Evolutionary conservation across 805 yeast genomes (phyloP).

Genomic region (Candida sphagnicola): DNA sequence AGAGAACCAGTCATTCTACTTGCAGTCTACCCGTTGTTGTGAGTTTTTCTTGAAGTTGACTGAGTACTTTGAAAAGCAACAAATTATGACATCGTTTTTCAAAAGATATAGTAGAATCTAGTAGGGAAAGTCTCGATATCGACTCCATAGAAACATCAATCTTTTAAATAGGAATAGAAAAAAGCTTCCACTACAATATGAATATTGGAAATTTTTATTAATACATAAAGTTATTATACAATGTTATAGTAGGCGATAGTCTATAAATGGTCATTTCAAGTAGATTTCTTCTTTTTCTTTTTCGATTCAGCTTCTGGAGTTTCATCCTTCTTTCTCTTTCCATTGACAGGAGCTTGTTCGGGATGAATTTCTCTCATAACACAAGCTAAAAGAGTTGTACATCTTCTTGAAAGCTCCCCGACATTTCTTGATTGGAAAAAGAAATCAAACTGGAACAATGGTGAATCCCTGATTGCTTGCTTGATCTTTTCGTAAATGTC

Average conservation of each 20-base stretch:
- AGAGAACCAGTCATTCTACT: no score
- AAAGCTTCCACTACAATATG: no score
- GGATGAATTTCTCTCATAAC: conserved; percentile 59
- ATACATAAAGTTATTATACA: not conserved
- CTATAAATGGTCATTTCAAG: conserved; percentile 1
- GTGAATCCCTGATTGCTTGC: conserved; percentile 67
- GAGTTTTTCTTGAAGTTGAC: no score
- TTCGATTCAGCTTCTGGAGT: conserved; percentile 12
- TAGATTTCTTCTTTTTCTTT: conserved; percentile 6
- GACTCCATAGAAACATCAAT: no score
- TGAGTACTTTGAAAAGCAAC: no score
- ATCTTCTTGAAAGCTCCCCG: conserved; percentile 75
- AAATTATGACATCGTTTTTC: no score
- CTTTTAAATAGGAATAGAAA: no score
- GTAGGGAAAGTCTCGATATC: no score
- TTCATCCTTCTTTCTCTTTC: conserved; percentile 9
- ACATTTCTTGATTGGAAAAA: conserved; percentile 78
- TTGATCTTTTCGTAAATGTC: conserved; percentile 77
- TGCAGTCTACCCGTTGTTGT: no score
- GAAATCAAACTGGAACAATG: conserved; percentile 83
- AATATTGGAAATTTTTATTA: not conserved
- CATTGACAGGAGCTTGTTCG: conserved; percentile 7
- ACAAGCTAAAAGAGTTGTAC: conserved; percentile 71
- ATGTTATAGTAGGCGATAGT: not conserved
- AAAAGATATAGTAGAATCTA: no score